Evolutionary conservation across 2,329 filamentous ascomycete genomes (phyloP), one percentile per base, ranked within the genome.

Genomic region (Penicillium sp.): DNA sequence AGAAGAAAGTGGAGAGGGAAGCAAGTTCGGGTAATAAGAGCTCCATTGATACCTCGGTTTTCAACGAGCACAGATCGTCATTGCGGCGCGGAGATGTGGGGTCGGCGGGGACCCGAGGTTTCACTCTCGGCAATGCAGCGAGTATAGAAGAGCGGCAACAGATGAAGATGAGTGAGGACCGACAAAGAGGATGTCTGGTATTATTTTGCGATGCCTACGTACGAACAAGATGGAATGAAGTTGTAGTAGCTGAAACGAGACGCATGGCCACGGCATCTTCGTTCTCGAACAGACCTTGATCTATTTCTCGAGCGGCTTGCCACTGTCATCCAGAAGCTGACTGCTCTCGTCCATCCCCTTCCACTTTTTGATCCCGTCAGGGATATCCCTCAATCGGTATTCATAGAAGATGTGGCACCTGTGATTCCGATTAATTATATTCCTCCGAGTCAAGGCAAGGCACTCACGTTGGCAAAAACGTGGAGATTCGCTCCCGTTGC

Each of bases 401-500:
- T 50, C 48, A 40, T 50, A 50, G 42, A 50, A 50, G 27, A 50
- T 50, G 27, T 50, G 48, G 35, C 48, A 50, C 16, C 48, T 45
- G 7, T 9, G 3, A 10, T 40, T 9, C 8, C 8, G 13, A 27
- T 48, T 24, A 41, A 13, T 28, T 3, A 16, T 20, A 18, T 4
- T 1, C 33, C 3, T 5, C 3, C 8, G 16, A 36, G 39, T 5
- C 11, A 24, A 33, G 9, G 14, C 13, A 31, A 7, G 7, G 14
- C 18, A 40, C 42, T 45, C 16, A 50, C 48, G 42, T 27, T 22
- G 48, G 48, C 24, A 50, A 24, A 7, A 50, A 50, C 5, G 33
- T 45, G 11, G 43, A 9, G 11, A 80, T 81, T 45, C 84, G 81
- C 61, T 81, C 73, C 8, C 80, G 39, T 20, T 60, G 57, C 41